These are phyloP conservation scores for Anaeromyces robustus DNA, from an alignment of 192 early-diverging fungal genomes.

Conservation along the genomic window DNA sequence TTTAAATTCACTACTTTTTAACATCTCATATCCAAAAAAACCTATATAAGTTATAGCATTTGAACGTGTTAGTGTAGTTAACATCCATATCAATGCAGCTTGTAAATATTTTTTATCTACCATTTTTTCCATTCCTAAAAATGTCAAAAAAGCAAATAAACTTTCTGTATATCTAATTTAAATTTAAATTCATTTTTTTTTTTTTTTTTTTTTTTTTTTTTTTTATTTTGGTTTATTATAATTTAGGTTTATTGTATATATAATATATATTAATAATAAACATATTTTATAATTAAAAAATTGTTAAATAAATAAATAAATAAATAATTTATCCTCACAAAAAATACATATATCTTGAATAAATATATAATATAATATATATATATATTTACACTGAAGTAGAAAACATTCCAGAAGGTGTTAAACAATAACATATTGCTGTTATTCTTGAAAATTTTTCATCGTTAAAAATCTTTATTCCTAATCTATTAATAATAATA, in stretches of 20 bases:
- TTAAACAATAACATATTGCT: conserved; percentile 53
- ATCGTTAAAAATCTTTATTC: conserved; percentile 13
- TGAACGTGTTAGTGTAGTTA: conserved; percentile 46
- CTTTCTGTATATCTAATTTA: conserved; percentile 56
- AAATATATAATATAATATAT: too few species aligned
- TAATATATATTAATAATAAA: too few species aligned
- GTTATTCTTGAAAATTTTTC: conserved; percentile 43
- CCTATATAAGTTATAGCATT: conserved; percentile 73
- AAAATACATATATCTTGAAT: too few species aligned
- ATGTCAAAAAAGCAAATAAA: conserved; percentile 60
- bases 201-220: neutral
- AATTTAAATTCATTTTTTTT: neutral
- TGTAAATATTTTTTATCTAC: conserved; percentile 20
- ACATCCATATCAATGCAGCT: conserved; percentile 48
- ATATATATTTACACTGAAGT: conserved; percentile 42
- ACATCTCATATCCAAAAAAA: conserved; percentile 60
- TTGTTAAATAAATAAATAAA: too few species aligned
- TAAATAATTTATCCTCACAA: too few species aligned
- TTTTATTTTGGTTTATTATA: too few species aligned
- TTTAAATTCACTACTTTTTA: conserved; percentile 18
- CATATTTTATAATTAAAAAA: too few species aligned
- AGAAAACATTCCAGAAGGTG: conserved; percentile 73
- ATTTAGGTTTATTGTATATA: too few species aligned
- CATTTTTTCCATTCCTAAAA: conserved; percentile 54
- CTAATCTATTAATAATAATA: too few species aligned